These are phyloP conservation scores for Cucumis sativus DNA, from an alignment of 306 rosid genomes.

Conservation along the genomic window Cucumber_9930_V3 NC_026656.2:7697501-7698000, in stretches of 20 bases:
- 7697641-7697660: background rate
- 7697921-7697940: background rate
- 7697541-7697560: background rate
- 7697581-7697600: background rate
- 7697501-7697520: background rate
- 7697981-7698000: background rate
- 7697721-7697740: background rate
- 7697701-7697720: background rate
- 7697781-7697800: background rate
- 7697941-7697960: background rate
- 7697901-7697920: background rate
- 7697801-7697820: too few relatives aligned
- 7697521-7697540: too few relatives aligned
- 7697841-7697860: background rate
- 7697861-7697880: background rate
- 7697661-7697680: background rate
- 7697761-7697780: background rate
- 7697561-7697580: background rate
- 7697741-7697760: background rate
- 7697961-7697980: background rate
- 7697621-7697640: background rate
- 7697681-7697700: background rate
- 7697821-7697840: background rate
- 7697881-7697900: background rate
- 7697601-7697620: background rate